Conservation (phyloP, 2,329 filamentous ascomycete species). For the Balansia obtecta region DNA sequence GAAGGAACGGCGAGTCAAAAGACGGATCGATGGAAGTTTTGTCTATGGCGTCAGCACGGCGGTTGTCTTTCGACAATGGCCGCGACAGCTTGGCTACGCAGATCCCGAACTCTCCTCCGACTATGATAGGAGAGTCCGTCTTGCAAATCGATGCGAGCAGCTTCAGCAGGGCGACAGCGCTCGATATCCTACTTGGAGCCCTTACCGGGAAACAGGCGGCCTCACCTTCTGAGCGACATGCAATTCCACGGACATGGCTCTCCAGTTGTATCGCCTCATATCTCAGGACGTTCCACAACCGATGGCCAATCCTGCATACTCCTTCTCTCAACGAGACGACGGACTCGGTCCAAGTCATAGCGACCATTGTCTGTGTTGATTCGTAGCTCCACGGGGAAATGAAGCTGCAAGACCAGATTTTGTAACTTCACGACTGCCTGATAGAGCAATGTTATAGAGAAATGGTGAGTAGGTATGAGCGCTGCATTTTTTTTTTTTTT, state of each 20-base stretch:
- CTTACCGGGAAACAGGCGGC: not conserved
- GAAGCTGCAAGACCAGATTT: conserved; percentile 14
- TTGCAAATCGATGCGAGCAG: conserved; percentile 1
- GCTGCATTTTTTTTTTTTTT: no score
- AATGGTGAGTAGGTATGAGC: conserved; percentile 13
- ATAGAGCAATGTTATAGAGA: conserved; percentile 18
- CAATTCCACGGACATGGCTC: conserved; percentile 12
- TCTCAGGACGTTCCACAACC: conserved; percentile 26
- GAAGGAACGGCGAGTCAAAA: conserved; percentile 5
- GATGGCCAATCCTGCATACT: conserved; percentile 28
- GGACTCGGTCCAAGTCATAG: conserved; percentile 14
- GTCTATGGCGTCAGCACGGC: not conserved
- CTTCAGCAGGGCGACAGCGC: not conserved
- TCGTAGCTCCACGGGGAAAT: conserved; percentile 22
- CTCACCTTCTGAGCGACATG: conserved; percentile 4
- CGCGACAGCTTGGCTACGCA: not conserved
- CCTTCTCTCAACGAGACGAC: conserved; percentile 21
- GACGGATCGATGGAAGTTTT: not conserved
- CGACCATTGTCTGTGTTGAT: conserved; percentile 25
- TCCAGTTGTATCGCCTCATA: conserved; percentile 18
- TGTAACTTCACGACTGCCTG: conserved; percentile 20
- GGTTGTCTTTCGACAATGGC: conserved; percentile 1
- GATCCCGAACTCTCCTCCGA: not conserved
- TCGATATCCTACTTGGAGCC: not conserved
- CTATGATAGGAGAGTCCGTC: not conserved